Percentiles rank a stretch among this genome's conserved stretches.
phyloP scores from a whole-genome alignment of 371 early-diverging fungal species.

The Gilbertella persicaria region DNA sequence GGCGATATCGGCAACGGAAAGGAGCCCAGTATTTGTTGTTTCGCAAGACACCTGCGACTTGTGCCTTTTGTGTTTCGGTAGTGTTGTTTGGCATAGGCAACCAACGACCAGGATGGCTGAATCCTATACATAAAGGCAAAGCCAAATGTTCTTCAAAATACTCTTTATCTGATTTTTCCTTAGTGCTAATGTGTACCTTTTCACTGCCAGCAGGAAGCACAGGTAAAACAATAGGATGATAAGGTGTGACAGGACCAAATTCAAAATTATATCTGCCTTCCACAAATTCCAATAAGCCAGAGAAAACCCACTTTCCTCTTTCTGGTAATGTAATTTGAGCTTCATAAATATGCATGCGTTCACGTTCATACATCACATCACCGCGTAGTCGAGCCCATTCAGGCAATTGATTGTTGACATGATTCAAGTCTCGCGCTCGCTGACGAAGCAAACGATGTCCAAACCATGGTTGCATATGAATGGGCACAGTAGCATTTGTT shows the following conservation, averaged over 20 bases:
- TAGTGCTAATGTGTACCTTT: background rate
- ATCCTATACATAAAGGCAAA: slow-evolving; percentile 47
- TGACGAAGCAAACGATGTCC: slow-evolving; percentile 28
- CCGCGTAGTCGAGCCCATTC: slow-evolving; percentile 25
- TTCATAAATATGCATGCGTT: slow-evolving; percentile 48
- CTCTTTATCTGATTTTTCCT: background rate
- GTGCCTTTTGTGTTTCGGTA: background rate
- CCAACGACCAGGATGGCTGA: slow-evolving; percentile 52
- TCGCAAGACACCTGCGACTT: background rate
- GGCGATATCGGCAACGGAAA: slow-evolving; percentile 46
- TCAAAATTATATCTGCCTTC: slow-evolving; percentile 55
- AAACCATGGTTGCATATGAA: slow-evolving; percentile 37
- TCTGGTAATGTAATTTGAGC: slow-evolving; percentile 39
- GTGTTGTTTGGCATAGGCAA: slow-evolving; percentile 20
- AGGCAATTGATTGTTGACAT: slow-evolving; percentile 19
- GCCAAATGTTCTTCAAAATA: slow-evolving; percentile 28
- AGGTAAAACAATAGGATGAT: slow-evolving; percentile 31
- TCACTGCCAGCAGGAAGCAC: slow-evolving; percentile 18
- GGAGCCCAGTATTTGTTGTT: slow-evolving; percentile 50
- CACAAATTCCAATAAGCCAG: slow-evolving; percentile 43
- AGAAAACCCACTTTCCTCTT: slow-evolving; percentile 34
- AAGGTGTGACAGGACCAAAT: slow-evolving; percentile 39
- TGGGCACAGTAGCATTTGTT: slow-evolving; percentile 25
- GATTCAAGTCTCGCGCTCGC: slow-evolving; percentile 10
- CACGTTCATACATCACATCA: slow-evolving; percentile 28